Base-by-base conservation (phyloP, 2,329 filamentous ascomycete species). In the Epichloe sibirici region DNA sequence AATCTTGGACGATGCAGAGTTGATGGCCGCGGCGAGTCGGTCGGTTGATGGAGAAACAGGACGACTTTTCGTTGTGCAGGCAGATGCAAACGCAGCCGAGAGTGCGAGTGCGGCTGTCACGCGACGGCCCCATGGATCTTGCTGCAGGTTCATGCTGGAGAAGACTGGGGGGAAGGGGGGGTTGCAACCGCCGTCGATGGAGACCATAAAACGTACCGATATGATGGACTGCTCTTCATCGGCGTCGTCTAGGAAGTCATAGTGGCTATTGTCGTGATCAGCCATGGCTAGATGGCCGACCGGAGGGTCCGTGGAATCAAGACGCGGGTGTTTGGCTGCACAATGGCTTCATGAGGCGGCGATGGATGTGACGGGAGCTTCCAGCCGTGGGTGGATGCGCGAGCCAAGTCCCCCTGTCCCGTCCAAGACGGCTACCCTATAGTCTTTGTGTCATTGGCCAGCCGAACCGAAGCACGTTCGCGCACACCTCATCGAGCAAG, bases 151-250 rank as follows among this genome's bases (percentile, higher is more conserved):
- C 21, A 35, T 25, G 6, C 13, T 48, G 31, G n/a, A 47, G 12
- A 15, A 31, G 31, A 31, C 6, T 1, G 7, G 28, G 3, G 6
- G 8, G 17, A 21, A 21, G 17, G 3, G 28, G 21, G 2, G 38
- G 37, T 15, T 37, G 46, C 17, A 37, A n/a, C 12, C 38, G 35
- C 6, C 25, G 38, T 25, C 37, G 23, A 25, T 42, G 42, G 31
- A 31, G 21, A 44, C 21, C 31, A 37, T 38, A 9, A 11, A 38
- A 60, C 59, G 47, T 57, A 71, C 68, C 58, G 68, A 70, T 58
- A 71, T 66, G 58, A 76, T 71, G 55, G 73, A 74, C 64, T 71
- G 71, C 60, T 76, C 73, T 59, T 74, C 72, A 59, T 73, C 67
- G 60, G 65, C 68, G 62, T 74, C 73, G 53, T 74, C 71, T 51